Evolutionary conservation across 371 early-diverging fungal species (phyloP), one percentile per base, ranked within the genome.

Genomic region (Haplosporangium sp.): DNA sequence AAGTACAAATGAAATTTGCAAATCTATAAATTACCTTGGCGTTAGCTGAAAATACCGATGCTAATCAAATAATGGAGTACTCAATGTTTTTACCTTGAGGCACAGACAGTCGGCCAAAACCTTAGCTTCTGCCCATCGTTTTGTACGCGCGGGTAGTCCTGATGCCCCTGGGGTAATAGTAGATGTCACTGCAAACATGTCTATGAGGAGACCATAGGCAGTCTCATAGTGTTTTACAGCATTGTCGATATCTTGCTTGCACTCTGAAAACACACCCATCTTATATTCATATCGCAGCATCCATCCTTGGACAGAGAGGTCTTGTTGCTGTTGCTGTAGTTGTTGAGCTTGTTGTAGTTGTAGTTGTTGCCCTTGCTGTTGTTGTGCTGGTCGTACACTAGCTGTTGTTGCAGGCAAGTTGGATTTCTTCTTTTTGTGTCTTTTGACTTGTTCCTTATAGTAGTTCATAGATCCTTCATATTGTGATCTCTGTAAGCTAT

Each of bases 221-320:
- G 88, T 84, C 53, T 93, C 94, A 65, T 93, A 96, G 9, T 92
- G 87, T 90, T 88, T 91, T 13, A 92, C 81, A 1, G 94, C 92
- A 6, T 85, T 85, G 34, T 94, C 94, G 19, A 93, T 87, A 38
- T 96, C 96, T 67, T 94, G 94, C 13, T 92, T 86, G 48, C 92
- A 91, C 70, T 94, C 95, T 10, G 92, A 89, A 72, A 94, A 93
- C 38, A 90, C 88, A 5, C 85, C 95, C 68, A 90, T 77, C 79
- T 96, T 96, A 61, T 86, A 91, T 58, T 96, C 96, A 67, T 95
- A 95, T n/a, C 96, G 88, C 7, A 92, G 63, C 69, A 88, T 84
- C 96, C 96, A 96, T 2, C 95, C 96, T 48, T 84, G 84, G 7
- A 86, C 66, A 44, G 88, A 84, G 15, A 92, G 83, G 0, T 86